A percentile compares a stretch with the other conserved stretches of the same genome.
Evolutionary conservation across 768 basidiomycete species (phyloP).

Genomic region (Phanerochaete carnosa): DNA sequence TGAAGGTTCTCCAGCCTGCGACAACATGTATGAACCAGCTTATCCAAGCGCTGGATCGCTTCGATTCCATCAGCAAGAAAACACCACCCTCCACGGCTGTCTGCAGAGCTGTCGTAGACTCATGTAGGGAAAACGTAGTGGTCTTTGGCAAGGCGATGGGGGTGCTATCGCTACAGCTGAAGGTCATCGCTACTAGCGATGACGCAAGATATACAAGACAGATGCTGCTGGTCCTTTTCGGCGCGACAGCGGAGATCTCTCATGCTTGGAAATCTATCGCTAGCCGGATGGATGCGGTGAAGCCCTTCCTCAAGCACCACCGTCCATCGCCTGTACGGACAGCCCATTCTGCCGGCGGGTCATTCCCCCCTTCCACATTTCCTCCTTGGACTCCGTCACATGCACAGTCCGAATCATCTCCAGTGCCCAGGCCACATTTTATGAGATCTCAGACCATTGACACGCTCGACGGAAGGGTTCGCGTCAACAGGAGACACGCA

Average conservation of each 20-base stretch:
- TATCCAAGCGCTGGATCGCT: constrained; percentile 86
- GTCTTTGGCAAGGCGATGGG: constrained; percentile 87
- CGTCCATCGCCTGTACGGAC: constrained; percentile 29
- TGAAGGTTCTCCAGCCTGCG: constrained; percentile 84
- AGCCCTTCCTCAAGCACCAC: constrained; percentile 53
- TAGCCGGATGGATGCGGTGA: constrained; percentile 67
- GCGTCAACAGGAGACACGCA: constrained; percentile 75
- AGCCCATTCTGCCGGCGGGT: background rate
- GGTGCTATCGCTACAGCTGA: constrained; percentile 77
- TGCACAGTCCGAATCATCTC: background rate
- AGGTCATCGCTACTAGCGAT: constrained; percentile 66
- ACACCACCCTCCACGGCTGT: constrained; percentile 64
- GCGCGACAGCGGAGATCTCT: constrained; percentile 84
- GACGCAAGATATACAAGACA: constrained; percentile 88
- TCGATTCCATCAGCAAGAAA: constrained; percentile 77
- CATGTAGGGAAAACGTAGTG: constrained; percentile 78
- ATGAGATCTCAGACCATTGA: constrained; percentile 28
- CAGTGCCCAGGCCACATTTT: constrained; percentile 12
- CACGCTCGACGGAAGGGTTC: constrained; percentile 36
- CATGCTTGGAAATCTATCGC: constrained; percentile 79
- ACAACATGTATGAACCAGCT: constrained; percentile 77
- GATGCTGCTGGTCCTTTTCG: constrained; percentile 83
- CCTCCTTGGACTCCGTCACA: constrained; percentile 16
- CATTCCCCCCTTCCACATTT: constrained; percentile 20
- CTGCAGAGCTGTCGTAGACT: constrained; percentile 77